Evolutionary conservation across 2,329 filamentous ascomycete species (phyloP).

Genomic region (Alternaria dauci): DNA sequence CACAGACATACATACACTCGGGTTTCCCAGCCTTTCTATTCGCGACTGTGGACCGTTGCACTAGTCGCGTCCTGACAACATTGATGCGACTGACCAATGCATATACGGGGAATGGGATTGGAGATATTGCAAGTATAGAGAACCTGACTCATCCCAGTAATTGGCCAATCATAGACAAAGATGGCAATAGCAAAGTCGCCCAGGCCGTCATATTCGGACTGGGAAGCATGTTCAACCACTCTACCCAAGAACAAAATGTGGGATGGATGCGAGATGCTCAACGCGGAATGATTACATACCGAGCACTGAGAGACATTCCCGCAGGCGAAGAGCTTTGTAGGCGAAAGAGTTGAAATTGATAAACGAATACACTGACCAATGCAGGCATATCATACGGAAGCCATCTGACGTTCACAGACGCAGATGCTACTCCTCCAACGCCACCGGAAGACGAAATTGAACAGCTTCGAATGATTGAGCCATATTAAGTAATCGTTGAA

Average conservation of each 20-base stretch:
- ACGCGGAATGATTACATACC: slow-evolving; percentile 59
- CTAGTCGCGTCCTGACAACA: not conserved
- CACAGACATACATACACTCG: not conserved
- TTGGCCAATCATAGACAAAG: slow-evolving; percentile 49
- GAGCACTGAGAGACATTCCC: slow-evolving; percentile 58
- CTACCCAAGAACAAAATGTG: slow-evolving; percentile 61
- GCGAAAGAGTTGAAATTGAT: slow-evolving; percentile 7
- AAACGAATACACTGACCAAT: slow-evolving; percentile 16
- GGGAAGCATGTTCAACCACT: slow-evolving; percentile 68
- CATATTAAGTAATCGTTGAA: slow-evolving; percentile 34
- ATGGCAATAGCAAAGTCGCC: slow-evolving; percentile 47
- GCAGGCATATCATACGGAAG: slow-evolving; percentile 59
- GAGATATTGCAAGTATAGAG: not conserved
- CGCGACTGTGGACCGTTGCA: not conserved
- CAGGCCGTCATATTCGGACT: slow-evolving; percentile 65
- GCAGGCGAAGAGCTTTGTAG: slow-evolving; percentile 65
- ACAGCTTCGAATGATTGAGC: slow-evolving; percentile 54
- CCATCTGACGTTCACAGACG: slow-evolving; percentile 58
- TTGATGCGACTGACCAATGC: not conserved
- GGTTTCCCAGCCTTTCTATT: not conserved
- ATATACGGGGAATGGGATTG: not conserved
- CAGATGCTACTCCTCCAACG: slow-evolving; percentile 38
- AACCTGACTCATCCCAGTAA: slow-evolving; percentile 47
- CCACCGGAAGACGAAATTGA: slow-evolving; percentile 49
- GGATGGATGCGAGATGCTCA: slow-evolving; percentile 62